phyloP scores from a whole-genome alignment of 139 green algal species.

The Coccomyxa sp. region DNA sequence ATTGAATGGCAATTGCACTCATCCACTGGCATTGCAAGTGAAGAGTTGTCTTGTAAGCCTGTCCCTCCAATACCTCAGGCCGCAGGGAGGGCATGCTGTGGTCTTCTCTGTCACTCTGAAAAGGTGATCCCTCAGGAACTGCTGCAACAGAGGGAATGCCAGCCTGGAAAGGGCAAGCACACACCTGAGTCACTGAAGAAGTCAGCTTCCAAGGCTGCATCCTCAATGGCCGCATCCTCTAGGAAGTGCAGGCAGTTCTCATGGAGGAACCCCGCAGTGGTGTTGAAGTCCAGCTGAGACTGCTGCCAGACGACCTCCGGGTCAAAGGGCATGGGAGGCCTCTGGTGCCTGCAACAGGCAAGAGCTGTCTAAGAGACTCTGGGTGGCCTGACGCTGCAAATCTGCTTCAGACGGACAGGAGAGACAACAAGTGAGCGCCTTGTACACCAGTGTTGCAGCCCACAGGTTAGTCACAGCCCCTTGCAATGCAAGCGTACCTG shows the following conservation, averaged over 20 bases:
- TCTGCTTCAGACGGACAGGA: neutral
- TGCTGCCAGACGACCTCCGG: conserved; percentile 47
- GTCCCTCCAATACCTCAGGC: neutral
- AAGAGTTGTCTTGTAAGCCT: neutral
- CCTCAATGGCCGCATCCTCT: conserved; percentile 28
- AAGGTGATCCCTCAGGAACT: neutral
- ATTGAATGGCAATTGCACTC: neutral
- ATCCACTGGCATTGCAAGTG: neutral
- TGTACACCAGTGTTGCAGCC: neutral
- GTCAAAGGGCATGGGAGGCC: conserved; percentile 28
- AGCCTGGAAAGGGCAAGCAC: neutral
- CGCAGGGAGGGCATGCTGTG: neutral
- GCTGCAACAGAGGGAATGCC: neutral
- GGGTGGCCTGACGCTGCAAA: neutral
- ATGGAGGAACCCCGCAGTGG: conserved; percentile 53
- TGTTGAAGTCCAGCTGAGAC: conserved; percentile 40
- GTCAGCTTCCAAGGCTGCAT: conserved; percentile 31
- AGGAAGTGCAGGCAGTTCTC: conserved; percentile 64
- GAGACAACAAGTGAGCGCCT: neutral
- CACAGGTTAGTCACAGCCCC: too few relatives aligned
- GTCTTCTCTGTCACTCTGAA: neutral
- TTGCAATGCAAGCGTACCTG: too few relatives aligned
- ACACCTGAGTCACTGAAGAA: conserved; percentile 43
- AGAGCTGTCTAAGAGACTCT: neutral
- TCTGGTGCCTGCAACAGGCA: conserved; percentile 11